Evolutionary conservation across 2,329 filamentous ascomycete genomes (phyloP).

Genomic region (Cladosporium sp.): DNA sequence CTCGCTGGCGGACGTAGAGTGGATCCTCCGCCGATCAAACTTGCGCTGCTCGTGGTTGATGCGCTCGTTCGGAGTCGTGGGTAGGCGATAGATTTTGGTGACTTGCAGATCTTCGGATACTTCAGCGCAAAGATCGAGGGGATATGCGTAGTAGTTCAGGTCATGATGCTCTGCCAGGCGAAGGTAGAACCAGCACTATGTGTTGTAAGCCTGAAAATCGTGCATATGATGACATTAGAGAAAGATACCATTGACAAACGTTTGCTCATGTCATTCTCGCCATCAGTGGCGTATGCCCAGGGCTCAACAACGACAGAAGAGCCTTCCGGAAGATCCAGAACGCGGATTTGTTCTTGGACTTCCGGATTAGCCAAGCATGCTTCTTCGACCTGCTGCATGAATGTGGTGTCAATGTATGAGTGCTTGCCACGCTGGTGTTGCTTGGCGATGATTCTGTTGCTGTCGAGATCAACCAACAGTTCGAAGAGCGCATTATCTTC

Average conservation of each 20-base stretch:
- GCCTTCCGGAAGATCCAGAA: slow-evolving; percentile 56
- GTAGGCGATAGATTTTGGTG: slow-evolving; percentile 66
- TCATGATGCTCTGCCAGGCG: slow-evolving; percentile 61
- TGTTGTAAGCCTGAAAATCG: slow-evolving; percentile 39
- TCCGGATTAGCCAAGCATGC: slow-evolving; percentile 43
- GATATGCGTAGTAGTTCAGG: slow-evolving; percentile 65
- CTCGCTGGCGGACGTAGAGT: slow-evolving; percentile 49
- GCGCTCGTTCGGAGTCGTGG: slow-evolving; percentile 55
- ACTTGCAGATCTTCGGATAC: slow-evolving; percentile 63
- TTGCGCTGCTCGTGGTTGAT: slow-evolving; percentile 36
- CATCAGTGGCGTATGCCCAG: slow-evolving; percentile 48
- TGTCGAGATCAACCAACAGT: slow-evolving; percentile 16
- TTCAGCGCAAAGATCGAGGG: slow-evolving; percentile 63
- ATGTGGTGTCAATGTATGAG: slow-evolving; percentile 49
- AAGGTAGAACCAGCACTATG: slow-evolving; percentile 65
- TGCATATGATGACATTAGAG: not conserved
- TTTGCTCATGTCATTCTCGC: slow-evolving; percentile 16
- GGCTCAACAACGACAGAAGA: slow-evolving; percentile 42
- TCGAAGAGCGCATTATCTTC: slow-evolving; percentile 15
- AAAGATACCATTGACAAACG: slow-evolving; percentile 41
- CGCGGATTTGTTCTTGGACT: slow-evolving; percentile 57
- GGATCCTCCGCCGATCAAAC: slow-evolving; percentile 53
- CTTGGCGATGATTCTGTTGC: slow-evolving; percentile 12
- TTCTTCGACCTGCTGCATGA: slow-evolving; percentile 51
- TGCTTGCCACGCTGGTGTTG: slow-evolving; percentile 19